Evolutionary conservation across 495 filamentous ascomycete genomes (phyloP), one percentile per base, ranked within the genome.

Genomic region (Penicillium antarcticum): DNA sequence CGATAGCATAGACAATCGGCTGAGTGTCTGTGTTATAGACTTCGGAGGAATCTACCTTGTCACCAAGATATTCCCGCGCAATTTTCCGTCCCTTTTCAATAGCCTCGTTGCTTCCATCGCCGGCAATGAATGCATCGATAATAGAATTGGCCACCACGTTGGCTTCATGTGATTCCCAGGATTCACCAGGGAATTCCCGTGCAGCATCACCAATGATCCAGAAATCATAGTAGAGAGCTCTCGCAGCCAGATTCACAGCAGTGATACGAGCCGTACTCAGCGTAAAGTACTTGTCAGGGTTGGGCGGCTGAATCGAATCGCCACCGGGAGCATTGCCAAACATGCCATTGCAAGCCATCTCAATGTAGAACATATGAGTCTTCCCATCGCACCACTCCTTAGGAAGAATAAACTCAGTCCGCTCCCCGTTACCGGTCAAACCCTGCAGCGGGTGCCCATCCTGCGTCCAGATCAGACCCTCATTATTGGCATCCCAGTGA

Each of bases 291-390:
- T 78, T 87, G 69, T 96, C 82, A 14, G 89, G 89, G 41, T 85
- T 76, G 1, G 94, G 94, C 7, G 94, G 92, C 62, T 96, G 90
- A 48, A 96, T 97, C 5, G 74, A 82, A 64, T 96, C 92, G 11
- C 89, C 91, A 17, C 86, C 87, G 2, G 84, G 75, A 0, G 89
- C 87, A 70, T 96, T 97, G 44, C 94, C 94, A 71, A 97, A 97
- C 92, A 98, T 98, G 58, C 84, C 83, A 70, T 98, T 98, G 69
- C 94, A 97, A 12, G 94, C 94, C 88, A 98, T 95, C 72, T 98
- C 94, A 53, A 98, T 84, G 67, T 96, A 98, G 53, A 97, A 87
- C 8, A 75, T 80, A 64, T 98, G 94, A 54, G 87, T 80, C 65
- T 92, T 84, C 7, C 91, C 92, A 61, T 97, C 89, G 42, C 83